These are phyloP conservation scores for Zymoseptoria crescenta DNA, from an alignment of 2,329 filamentous ascomycete species.

Conservation along the genomic window DNA sequence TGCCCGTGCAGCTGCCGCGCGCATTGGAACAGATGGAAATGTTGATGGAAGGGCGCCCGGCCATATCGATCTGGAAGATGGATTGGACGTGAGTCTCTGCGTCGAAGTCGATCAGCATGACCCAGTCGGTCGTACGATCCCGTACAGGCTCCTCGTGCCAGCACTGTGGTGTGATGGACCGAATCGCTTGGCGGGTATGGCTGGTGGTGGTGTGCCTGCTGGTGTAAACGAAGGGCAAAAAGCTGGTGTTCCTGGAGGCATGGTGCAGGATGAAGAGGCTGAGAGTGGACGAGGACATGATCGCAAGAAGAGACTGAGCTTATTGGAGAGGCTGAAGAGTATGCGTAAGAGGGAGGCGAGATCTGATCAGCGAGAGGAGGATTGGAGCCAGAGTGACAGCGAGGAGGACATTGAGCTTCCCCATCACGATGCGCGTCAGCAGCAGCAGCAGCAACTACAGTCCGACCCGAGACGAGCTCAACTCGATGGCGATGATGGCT, in stretches of 20 bases:
- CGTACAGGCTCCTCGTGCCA: conserved; percentile 81
- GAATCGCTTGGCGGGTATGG: not conserved
- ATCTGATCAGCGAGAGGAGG: conserved; percentile 12
- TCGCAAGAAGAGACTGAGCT: conserved; percentile 6
- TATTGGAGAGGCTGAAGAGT: conserved; percentile 16
- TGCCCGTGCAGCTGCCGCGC: conserved; percentile 28
- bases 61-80: conserved; percentile 68
- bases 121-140: conserved; percentile 77
- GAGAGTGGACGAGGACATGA: conserved; percentile 8
- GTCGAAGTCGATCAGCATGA: conserved; percentile 81
- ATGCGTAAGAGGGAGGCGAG: conserved; percentile 11
- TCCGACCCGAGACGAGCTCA: conserved; percentile 1
- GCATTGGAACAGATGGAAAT: conserved; percentile 50
- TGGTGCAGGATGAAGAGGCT: conserved; percentile 21
- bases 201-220: not conserved
- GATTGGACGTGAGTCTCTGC: conserved; percentile 79
- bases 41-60: conserved; percentile 46
- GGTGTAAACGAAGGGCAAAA: not conserved
- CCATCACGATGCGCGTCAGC: not conserved
- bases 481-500: conserved; percentile 6
- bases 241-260: conserved; percentile 13
- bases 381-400: conserved; percentile 10
- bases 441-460: conserved; percentile 2
- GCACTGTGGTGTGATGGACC: conserved; percentile 47
- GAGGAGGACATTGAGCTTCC: conserved; percentile 1